phyloP scores from a whole-genome alignment of 192 early-diverging fungal species.

The Entomortierella chlamydospora region DNA sequence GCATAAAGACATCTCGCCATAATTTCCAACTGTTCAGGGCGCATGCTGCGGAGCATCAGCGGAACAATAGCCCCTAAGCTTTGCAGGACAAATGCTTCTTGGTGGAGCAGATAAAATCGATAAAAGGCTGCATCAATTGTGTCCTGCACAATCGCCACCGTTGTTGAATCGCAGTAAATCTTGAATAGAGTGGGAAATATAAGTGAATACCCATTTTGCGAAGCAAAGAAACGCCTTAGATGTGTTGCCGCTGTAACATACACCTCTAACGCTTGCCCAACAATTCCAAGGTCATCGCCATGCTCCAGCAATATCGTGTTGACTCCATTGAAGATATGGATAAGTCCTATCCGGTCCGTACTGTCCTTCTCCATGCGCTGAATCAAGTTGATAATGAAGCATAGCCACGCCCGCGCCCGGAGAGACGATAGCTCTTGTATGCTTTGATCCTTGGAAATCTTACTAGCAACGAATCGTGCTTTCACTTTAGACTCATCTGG shows the following conservation, averaged over 20 bases:
- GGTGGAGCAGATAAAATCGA: slow-evolving; percentile 64
- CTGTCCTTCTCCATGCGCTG: slow-evolving; percentile 62
- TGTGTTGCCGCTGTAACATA: slow-evolving; percentile 60
- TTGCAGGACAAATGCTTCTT: slow-evolving; percentile 70
- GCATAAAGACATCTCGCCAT: slow-evolving; percentile 57
- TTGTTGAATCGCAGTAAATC: slow-evolving; percentile 62
- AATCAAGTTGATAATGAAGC: slow-evolving; percentile 62
- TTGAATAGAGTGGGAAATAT: slow-evolving; percentile 67
- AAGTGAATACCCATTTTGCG: slow-evolving; percentile 62
- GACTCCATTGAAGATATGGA: slow-evolving; percentile 59
- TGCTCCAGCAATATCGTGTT: slow-evolving; percentile 64
- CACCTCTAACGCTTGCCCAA: slow-evolving; percentile 62
- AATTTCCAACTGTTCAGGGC: slow-evolving; percentile 43
- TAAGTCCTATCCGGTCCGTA: slow-evolving; percentile 62
- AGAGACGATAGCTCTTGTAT: slow-evolving; percentile 53
- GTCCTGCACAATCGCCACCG: slow-evolving; percentile 42
- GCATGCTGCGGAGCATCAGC: slow-evolving; percentile 57
- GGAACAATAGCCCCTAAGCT: slow-evolving; percentile 64
- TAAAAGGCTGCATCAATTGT: slow-evolving; percentile 63
- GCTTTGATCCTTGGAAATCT: slow-evolving; percentile 1
- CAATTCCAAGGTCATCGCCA: slow-evolving; percentile 60
- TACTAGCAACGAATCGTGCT: background rate
- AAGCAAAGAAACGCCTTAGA: slow-evolving; percentile 64
- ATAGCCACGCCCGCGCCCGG: slow-evolving; percentile 63
- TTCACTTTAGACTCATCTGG: slow-evolving; percentile 48